phyloP scores from a whole-genome alignment of 2,329 filamentous ascomycete species.

The Diaporthe capsici region DNA sequence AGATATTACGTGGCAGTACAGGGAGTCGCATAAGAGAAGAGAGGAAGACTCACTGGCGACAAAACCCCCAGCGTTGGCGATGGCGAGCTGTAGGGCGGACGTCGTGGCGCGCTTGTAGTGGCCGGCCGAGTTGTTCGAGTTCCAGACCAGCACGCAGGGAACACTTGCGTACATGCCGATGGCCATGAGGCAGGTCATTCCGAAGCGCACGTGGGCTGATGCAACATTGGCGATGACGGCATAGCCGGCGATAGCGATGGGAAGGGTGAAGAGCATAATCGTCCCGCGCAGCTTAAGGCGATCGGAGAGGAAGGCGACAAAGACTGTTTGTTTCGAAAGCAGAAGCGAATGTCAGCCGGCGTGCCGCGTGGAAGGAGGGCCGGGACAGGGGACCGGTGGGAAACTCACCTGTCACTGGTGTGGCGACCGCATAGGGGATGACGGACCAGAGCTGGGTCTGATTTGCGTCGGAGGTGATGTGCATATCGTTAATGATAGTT shows the following conservation, averaged over 20 bases:
- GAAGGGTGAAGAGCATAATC: constrained; percentile 74
- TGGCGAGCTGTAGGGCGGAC: constrained; percentile 73
- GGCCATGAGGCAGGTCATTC: constrained; percentile 78
- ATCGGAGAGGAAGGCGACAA: constrained; percentile 71
- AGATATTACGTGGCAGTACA: not conserved
- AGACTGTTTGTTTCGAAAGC: constrained; percentile 51
- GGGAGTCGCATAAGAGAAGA: fast-evolving
- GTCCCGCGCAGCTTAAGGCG: constrained; percentile 70
- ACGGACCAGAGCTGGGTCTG: constrained; percentile 74
- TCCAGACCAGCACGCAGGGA: constrained; percentile 75
- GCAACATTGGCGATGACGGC: constrained; percentile 71
- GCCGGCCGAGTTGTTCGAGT: constrained; percentile 76
- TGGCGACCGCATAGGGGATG: constrained; percentile 74
- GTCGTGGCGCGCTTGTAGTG: constrained; percentile 81
- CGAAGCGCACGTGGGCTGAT: constrained; percentile 69
- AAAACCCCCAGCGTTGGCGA: constrained; percentile 78
- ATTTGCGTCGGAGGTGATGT: constrained; percentile 67
- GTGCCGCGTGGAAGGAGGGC: too few species aligned
- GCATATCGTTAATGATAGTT: constrained; percentile 73
- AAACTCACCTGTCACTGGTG: constrained; percentile 64
- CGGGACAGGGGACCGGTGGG: fast-evolving
- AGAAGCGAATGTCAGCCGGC: not conserved
- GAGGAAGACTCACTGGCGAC: constrained; percentile 64
- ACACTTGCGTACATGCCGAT: constrained; percentile 75
- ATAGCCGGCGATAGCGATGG: constrained; percentile 76